Conservation (phyloP, 1,139 yeast genomes). For the Saccharomyces pastorianus region DNA sequence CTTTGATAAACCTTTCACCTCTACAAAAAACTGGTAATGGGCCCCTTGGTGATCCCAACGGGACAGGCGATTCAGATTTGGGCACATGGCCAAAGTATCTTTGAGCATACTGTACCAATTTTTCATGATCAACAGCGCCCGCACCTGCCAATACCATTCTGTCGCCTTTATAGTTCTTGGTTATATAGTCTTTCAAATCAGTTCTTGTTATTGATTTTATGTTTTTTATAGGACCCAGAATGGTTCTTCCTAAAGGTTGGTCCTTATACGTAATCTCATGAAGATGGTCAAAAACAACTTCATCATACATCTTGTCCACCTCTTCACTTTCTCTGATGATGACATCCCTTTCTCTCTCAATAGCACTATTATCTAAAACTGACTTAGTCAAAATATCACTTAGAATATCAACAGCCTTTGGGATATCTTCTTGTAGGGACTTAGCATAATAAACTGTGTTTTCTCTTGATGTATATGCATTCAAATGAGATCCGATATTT, state of each 20-base stretch:
- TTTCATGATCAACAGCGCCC: slow-evolving; percentile 85
- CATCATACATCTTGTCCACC: slow-evolving; percentile 96
- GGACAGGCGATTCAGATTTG: slow-evolving; percentile 45
- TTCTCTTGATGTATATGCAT: slow-evolving; percentile 95
- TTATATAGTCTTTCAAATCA: slow-evolving; percentile 73
- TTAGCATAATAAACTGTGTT: slow-evolving; percentile 95
- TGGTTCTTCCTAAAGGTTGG: slow-evolving; percentile 96
- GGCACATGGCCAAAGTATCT: slow-evolving; percentile 70
- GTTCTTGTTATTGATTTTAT: slow-evolving; percentile 69
- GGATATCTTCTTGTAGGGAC: slow-evolving; percentile 71
- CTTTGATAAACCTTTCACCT: slow-evolving; percentile 79
- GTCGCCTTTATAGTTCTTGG: slow-evolving; percentile 86
- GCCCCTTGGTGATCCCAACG: slow-evolving; percentile 68
- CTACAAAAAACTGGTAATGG: slow-evolving; percentile 77
- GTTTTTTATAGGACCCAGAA: slow-evolving; percentile 86
- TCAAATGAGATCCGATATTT: slow-evolving; percentile 91
- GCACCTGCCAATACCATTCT: slow-evolving; percentile 96
- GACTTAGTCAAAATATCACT: slow-evolving; percentile 86
- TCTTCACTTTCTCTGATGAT: slow-evolving; percentile 95
- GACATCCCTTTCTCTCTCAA: slow-evolving; percentile 93
- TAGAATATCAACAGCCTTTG: slow-evolving; percentile 77
- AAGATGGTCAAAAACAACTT: slow-evolving; percentile 92
- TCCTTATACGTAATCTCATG: slow-evolving; percentile 86
- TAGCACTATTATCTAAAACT: slow-evolving; percentile 70
- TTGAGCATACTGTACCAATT: slow-evolving; percentile 68